phyloP scores from a whole-genome alignment of 2,329 filamentous ascomycete species.

The Coleophoma cylindrospora region DNA sequence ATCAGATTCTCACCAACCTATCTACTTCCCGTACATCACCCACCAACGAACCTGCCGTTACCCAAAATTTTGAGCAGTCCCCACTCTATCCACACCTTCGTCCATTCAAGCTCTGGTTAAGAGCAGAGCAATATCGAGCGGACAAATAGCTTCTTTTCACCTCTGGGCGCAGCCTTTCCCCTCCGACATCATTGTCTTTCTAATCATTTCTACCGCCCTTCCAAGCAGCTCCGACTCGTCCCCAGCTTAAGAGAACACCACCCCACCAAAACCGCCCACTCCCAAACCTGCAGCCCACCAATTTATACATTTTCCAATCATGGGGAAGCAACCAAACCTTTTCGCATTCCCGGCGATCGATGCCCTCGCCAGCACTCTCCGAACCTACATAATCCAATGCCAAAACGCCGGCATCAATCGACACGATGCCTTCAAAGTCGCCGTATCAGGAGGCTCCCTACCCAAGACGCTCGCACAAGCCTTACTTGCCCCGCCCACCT shows the following conservation, averaged over 20 bases:
- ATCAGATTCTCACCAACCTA: no score
- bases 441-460: conserved; percentile 88
- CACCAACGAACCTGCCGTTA: no score
- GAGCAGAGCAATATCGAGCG: no score
- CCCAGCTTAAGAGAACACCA: not conserved
- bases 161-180: not conserved
- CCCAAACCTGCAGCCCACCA: conserved; percentile 4
- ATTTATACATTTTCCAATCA: conserved; percentile 1
- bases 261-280: conserved; percentile 1
- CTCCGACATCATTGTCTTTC: not conserved
- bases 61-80: no score
- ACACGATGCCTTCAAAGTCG: conserved; percentile 84
- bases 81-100: no score
- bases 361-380: conserved; percentile 70
- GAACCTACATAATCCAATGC: conserved; percentile 74
- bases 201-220: no score
- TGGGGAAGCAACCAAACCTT: conserved; percentile 51
- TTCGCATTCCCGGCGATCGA: conserved; percentile 71
- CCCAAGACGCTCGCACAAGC: conserved; percentile 84
- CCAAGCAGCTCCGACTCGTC: no score
- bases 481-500: conserved; percentile 54
- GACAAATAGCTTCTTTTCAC: no score
- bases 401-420: conserved; percentile 77
- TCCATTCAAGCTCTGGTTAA: no score
- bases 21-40: no score